Conservation (phyloP, 2,329 filamentous ascomycete genomes). For the Fusarium temperatum region DNA sequence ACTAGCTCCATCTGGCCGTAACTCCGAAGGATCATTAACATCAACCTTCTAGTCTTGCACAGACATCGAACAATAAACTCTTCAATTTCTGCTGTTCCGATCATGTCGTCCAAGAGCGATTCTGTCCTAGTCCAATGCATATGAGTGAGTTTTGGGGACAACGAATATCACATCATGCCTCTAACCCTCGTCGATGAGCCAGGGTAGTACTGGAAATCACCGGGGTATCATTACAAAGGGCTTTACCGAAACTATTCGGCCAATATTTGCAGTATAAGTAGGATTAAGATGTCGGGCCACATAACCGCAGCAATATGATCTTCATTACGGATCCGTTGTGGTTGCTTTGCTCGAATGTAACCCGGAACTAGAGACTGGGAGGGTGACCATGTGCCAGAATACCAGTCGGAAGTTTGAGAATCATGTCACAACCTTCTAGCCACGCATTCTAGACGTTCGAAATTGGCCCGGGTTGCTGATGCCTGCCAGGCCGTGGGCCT, state of each 20-base stretch:
- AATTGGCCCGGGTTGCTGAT: background rate
- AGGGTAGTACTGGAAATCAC: slow-evolving; percentile 4
- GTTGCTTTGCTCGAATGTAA: slow-evolving; percentile 5
- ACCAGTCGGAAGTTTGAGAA: background rate
- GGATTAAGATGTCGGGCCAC: background rate
- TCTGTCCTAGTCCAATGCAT: background rate
- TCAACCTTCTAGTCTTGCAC: slow-evolving; percentile 9
- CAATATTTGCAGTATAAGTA: background rate
- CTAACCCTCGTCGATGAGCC: background rate
- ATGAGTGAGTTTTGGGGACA: background rate
- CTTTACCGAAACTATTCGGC: slow-evolving; percentile 9
- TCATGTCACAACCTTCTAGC: slow-evolving; percentile 1
- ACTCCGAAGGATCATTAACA: slow-evolving; percentile 32
- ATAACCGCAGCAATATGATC: slow-evolving; percentile 9
- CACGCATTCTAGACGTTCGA: background rate
- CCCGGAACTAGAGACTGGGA: background rate
- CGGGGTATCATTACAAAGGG: background rate
- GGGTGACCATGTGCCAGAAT: background rate
- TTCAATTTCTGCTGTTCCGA: background rate
- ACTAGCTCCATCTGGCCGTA: slow-evolving; percentile 34
- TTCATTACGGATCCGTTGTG: slow-evolving; percentile 20
- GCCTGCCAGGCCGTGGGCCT: background rate
- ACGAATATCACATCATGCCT: background rate
- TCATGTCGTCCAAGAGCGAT: background rate
- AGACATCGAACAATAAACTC: slow-evolving; percentile 5